A percentile compares a stretch with the other conserved stretches of the same genome.
phyloP scores from a whole-genome alignment of 768 basidiomycete species.

The Tulasnella sp. region DNA sequence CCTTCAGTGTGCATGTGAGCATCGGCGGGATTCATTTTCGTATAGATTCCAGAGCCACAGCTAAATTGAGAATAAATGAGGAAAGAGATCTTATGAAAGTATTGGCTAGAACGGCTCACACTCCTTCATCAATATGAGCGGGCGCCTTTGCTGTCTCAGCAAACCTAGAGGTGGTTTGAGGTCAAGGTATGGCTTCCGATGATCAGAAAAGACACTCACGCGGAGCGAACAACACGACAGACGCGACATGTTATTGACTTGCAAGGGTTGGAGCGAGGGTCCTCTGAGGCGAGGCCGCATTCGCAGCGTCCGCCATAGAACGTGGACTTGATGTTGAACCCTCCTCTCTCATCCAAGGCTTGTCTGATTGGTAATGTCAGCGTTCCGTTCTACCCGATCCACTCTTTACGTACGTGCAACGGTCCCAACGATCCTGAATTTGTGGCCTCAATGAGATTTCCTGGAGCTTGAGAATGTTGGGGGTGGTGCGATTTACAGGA shows the following conservation, averaged over 20 bases:
- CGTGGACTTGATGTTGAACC: constrained; percentile 22
- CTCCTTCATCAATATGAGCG: background rate
- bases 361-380: background rate
- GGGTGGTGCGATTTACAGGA: background rate
- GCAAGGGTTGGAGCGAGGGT: constrained; percentile 14
- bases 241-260: constrained; percentile 14
- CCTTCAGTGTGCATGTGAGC: background rate
- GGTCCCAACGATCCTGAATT: background rate
- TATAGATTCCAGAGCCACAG: constrained; percentile 22
- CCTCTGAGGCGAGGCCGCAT: constrained; percentile 14
- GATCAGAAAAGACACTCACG: background rate
- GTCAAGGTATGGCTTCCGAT: background rate
- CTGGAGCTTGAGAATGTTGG: constrained; percentile 2
- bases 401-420: background rate
- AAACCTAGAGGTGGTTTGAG: background rate
- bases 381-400: background rate
- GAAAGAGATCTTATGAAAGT: background rate
- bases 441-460: background rate
- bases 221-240: constrained; percentile 1
- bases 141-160: background rate
- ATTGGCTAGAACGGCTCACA: background rate
- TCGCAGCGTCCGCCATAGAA: constrained; percentile 12
- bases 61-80: background rate
- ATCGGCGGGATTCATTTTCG: constrained; percentile 18
- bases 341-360: background rate